Evolutionary conservation across 2,329 filamentous ascomycete genomes (phyloP).

Genomic region (Epichloe gansuensis): DNA sequence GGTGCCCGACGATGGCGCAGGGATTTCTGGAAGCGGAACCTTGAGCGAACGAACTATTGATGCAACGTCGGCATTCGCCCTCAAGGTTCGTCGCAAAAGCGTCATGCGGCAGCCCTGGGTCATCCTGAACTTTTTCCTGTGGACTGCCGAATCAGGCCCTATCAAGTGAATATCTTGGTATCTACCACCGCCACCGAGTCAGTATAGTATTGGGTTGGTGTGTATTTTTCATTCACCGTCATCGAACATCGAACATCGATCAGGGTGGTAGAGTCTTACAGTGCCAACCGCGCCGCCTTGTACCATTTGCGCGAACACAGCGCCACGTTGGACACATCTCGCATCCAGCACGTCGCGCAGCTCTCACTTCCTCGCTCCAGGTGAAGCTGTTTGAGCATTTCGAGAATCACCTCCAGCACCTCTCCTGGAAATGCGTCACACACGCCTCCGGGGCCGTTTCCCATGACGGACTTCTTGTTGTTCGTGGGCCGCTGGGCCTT

Average conservation of each 20-base stretch:
- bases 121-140: constrained; percentile 46
- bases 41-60: constrained; percentile 44
- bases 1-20: constrained; percentile 16
- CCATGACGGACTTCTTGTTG: constrained; percentile 17
- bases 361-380: constrained; percentile 34
- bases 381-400: constrained; percentile 40
- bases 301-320: constrained; percentile 39
- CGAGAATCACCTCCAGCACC: constrained; percentile 44
- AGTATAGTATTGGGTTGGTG: neutral
- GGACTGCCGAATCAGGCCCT: constrained; percentile 41
- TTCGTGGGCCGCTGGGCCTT: constrained; percentile 16
- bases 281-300: constrained; percentile 34
- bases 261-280: constrained; percentile 28
- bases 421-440: constrained; percentile 46
- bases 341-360: constrained; percentile 55
- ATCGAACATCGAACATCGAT: neutral
- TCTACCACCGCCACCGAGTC: constrained; percentile 16
- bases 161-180: constrained; percentile 48
- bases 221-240: too few species aligned
- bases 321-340: constrained; percentile 42
- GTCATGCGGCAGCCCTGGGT: constrained; percentile 39
- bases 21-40: constrained; percentile 33
- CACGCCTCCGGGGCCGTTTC: constrained; percentile 26
- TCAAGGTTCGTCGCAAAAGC: constrained; percentile 45
- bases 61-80: constrained; percentile 40